phyloP scores from a whole-genome alignment of 768 basidiomycete species.

The Sporobolomyces pararoseus region DNA sequence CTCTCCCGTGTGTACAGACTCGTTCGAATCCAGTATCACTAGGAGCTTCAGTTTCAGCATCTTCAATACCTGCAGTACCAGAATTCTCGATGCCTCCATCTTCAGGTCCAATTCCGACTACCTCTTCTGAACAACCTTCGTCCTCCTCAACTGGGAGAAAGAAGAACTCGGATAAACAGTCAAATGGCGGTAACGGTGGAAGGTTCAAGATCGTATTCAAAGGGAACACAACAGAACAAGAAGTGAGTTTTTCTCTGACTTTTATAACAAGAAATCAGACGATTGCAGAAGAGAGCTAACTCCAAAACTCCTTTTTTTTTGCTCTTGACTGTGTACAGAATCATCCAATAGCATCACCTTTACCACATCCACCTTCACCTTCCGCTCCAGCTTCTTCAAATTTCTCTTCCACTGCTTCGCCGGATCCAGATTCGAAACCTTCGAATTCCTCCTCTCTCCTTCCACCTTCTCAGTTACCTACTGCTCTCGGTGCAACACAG shows the following conservation, averaged over 20 bases:
- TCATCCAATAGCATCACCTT: neutral
- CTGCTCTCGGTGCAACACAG: neutral
- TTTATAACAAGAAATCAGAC: neutral
- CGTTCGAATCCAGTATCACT: neutral
- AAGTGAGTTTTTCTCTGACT: constrained; percentile 3
- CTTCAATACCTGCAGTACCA: constrained; percentile 1
- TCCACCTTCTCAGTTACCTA: too few species aligned
- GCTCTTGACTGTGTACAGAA: too few species aligned
- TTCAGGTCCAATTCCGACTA: neutral
- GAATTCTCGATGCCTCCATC: constrained; percentile 11
- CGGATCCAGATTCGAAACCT: neutral
- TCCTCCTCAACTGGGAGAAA: neutral
- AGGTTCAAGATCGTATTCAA: constrained; percentile 9
- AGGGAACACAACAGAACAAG: neutral
- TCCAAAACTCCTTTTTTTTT: too few species aligned
- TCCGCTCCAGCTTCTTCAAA: constrained; percentile 8
- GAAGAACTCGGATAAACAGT: neutral
- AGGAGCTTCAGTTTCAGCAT: too few species aligned
- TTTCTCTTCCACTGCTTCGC: neutral
- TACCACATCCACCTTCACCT: constrained; percentile 9
- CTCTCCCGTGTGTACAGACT: neutral
- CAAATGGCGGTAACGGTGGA: too few species aligned
- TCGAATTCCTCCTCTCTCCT: neutral
- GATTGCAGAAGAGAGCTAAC: too few species aligned
- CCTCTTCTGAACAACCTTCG: neutral